Conservation (phyloP, 2,329 filamentous ascomycete species). For the Penicillium sp. region DNA sequence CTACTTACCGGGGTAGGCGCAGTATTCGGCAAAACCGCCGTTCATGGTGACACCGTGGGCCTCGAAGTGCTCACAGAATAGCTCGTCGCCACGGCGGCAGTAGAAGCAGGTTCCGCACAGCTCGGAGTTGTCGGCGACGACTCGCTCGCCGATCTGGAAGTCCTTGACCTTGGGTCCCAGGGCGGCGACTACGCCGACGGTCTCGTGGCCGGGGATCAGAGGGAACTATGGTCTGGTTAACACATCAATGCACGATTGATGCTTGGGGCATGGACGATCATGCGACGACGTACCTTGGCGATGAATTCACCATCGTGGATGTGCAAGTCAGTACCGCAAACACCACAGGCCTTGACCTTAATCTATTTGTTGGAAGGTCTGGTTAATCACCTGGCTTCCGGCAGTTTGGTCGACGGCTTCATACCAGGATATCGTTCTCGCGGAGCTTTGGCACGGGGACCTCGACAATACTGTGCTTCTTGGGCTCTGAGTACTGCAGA, state of each 20-base stretch:
- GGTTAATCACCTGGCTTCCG: not conserved
- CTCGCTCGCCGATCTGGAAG: slow-evolving; percentile 62
- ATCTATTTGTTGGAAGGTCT: slow-evolving; percentile 5
- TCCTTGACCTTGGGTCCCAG: slow-evolving; percentile 58
- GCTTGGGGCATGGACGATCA: not conserved
- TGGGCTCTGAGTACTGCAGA: slow-evolving; percentile 17
- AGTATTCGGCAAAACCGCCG: slow-evolving; percentile 72
- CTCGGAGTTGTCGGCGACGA: slow-evolving; percentile 56
- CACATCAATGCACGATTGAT: not conserved
- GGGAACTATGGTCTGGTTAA: slow-evolving; percentile 52
- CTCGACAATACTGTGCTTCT: slow-evolving; percentile 12
- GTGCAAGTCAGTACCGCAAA: slow-evolving; percentile 56
- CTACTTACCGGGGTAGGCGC: slow-evolving; percentile 47
- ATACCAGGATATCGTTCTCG: slow-evolving; percentile 20
- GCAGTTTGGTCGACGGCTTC: not conserved
- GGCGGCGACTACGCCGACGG: slow-evolving; percentile 63
- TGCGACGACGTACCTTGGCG: slow-evolving; percentile 44
- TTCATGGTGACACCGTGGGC: slow-evolving; percentile 60
- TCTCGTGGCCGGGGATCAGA: slow-evolving; percentile 67
- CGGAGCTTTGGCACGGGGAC: slow-evolving; percentile 16
- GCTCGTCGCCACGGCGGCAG: slow-evolving; percentile 64
- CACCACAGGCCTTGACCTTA: slow-evolving; percentile 66
- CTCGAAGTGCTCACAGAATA: slow-evolving; percentile 68
- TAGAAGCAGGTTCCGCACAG: slow-evolving; percentile 72
- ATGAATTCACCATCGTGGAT: slow-evolving; percentile 67